A percentile compares a stretch with the other conserved stretches of the same genome.
These are phyloP conservation scores for Aspergillus fumigatus DNA, from an alignment of 2,329 filamentous ascomycete genomes.

Conservation along the genomic window DNA sequence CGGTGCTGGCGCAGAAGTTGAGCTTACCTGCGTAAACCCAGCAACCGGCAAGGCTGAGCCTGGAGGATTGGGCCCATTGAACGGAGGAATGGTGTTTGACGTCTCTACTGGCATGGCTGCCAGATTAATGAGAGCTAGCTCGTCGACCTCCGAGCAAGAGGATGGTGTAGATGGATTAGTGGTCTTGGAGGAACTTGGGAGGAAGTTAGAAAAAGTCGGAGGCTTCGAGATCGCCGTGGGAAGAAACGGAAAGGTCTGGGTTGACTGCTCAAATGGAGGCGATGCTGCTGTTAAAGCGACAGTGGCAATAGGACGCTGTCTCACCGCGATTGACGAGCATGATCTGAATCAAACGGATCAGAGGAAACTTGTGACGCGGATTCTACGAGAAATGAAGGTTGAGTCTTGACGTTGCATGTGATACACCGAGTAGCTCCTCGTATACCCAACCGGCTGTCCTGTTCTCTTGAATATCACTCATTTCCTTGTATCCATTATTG, in stretches of 20 bases:
- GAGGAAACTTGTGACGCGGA: constrained; percentile 42
- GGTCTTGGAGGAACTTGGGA: constrained; percentile 75
- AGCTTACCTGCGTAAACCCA: constrained; percentile 83
- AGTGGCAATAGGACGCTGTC: constrained; percentile 70
- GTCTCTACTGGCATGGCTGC: constrained; percentile 79
- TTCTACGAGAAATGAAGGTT: constrained; percentile 40
- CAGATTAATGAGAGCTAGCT: constrained; percentile 54
- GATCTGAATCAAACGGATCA: constrained; percentile 40
- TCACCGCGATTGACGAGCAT: constrained; percentile 72
- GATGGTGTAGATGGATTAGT: constrained; percentile 59
- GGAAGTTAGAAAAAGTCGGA: constrained; percentile 55
- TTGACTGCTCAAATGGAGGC: constrained; percentile 65
- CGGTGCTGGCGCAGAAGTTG: constrained; percentile 78
- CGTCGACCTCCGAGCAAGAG: constrained; percentile 26
- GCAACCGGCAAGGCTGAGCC: constrained; percentile 82
- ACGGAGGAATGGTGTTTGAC: constrained; percentile 79
- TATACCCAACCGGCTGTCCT: background rate
- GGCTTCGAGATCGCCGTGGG: constrained; percentile 93
- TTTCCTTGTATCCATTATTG: background rate
- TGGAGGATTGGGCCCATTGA: constrained; percentile 79
- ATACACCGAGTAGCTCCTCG: background rate
- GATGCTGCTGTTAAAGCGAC: constrained; percentile 57
- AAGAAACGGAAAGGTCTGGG: constrained; percentile 88
- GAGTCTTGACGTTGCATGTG: constrained; percentile 18
- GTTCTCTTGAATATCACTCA: background rate